phyloP scores from a whole-genome alignment of 768 basidiomycete species.

The Tricholoma furcatifolium region DNA sequence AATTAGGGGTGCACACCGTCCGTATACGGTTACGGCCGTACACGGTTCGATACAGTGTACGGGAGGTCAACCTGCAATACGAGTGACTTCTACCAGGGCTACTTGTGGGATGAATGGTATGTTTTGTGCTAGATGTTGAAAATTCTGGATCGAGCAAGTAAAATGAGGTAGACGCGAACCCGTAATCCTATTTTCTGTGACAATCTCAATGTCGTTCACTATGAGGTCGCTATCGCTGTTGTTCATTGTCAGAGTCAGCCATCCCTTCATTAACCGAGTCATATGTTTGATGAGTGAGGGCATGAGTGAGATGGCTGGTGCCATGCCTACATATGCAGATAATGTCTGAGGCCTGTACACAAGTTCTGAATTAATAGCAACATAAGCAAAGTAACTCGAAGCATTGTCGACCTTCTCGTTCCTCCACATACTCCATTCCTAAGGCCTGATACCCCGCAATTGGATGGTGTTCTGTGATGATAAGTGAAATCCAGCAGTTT shows the following conservation, averaged over 20 bases:
- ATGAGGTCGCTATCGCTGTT: constrained; percentile 23
- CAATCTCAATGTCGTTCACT: constrained; percentile 33
- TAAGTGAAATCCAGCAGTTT: too few relatives aligned
- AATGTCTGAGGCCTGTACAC: constrained; percentile 65
- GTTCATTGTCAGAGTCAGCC: constrained; percentile 64
- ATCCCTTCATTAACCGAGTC: constrained; percentile 76
- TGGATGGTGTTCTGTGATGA: too few relatives aligned
- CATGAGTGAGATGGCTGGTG: constrained; percentile 36
- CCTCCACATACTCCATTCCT: constrained; percentile 15
- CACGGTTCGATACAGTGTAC: too few relatives aligned
- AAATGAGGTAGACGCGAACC: constrained; percentile 48
- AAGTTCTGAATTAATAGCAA: constrained; percentile 47
- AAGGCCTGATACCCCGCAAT: neutral
- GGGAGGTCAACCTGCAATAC: too few relatives aligned
- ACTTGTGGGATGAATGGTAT: constrained; percentile 13
- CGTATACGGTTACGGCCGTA: too few relatives aligned
- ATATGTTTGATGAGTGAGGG: constrained; percentile 27
- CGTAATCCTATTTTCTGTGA: constrained; percentile 51
- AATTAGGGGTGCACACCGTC: too few relatives aligned
- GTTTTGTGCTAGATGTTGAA: constrained; percentile 14
- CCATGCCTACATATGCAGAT: constrained; percentile 79
- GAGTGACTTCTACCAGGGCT: constrained; percentile 23
- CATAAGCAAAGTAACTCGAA: neutral
- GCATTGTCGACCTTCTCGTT: constrained; percentile 19
- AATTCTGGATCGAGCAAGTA: constrained; percentile 21